Percentiles rank a stretch among this genome's conserved stretches.
These are phyloP conservation scores for bread wheat (Triticum aestivum) DNA, from an alignment of 176 grass and related monocot species.

Conservation along the genomic window DNA sequence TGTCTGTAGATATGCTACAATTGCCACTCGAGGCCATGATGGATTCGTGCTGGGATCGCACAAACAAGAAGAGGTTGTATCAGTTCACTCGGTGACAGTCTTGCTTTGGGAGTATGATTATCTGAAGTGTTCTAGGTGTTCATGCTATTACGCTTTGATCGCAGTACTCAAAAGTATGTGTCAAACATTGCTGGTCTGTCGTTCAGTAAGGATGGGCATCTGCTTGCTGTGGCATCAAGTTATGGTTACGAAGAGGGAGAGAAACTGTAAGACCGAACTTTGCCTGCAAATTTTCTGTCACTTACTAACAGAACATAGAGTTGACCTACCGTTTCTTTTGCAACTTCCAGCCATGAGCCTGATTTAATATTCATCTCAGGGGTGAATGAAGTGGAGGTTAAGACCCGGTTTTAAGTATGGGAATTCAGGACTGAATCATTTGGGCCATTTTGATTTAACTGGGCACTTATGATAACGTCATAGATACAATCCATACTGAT, in stretches of 20 bases:
- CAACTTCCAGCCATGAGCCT: conserved; percentile 68
- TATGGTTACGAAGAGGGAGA: conserved; percentile 96
- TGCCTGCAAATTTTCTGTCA: background rate
- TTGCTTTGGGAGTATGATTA: background rate
- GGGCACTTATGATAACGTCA: no score
- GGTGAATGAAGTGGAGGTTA: conserved; percentile 94
- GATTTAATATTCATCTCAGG: conserved; percentile 73
- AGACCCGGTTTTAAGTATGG: background rate
- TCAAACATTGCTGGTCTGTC: conserved; percentile 83
- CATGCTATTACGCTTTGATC: conserved; percentile 21
- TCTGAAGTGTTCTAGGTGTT: background rate
- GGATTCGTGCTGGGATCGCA: no score
- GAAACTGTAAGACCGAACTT: conserved; percentile 54
- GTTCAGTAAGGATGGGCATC: conserved; percentile 77
- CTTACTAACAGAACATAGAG: background rate
- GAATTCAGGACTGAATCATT: no score
- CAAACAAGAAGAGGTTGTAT: conserved; percentile 52
- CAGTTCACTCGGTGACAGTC: conserved; percentile 51
- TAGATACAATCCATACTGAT: no score
- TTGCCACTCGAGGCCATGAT: no score
- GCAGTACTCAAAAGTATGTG: conserved; percentile 81
- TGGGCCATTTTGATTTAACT: no score
- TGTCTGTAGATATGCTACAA: no score
- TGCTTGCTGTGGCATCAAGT: conserved; percentile 92
- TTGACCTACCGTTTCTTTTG: background rate